Percentiles rank a stretch among this genome's conserved stretches.
phyloP scores from a whole-genome alignment of 371 early-diverging fungal species.

The Mortierella sp. region DNA sequence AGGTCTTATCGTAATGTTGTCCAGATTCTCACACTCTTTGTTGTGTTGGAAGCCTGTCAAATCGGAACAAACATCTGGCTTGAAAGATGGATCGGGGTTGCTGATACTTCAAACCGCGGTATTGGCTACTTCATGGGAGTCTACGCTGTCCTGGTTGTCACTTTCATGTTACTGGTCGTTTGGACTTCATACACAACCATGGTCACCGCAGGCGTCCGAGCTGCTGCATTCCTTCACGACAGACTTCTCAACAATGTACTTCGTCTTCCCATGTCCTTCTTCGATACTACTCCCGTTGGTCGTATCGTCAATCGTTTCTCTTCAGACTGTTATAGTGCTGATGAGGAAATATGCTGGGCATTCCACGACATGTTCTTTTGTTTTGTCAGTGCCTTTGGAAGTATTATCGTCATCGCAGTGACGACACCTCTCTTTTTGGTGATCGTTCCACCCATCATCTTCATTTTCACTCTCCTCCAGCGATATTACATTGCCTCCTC shows the following conservation, averaged over 20 bases:
- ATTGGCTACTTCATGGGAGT: conserved; percentile 43
- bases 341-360: conserved; percentile 64
- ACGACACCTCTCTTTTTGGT: conserved; percentile 59
- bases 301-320: conserved; percentile 89
- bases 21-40: conserved; percentile 58
- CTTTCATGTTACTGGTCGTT: conserved; percentile 18
- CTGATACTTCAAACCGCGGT: conserved; percentile 35
- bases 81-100: conserved; percentile 58
- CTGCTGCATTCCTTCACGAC: conserved; percentile 18
- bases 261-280: conserved; percentile 78
- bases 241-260: conserved; percentile 46
- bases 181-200: conserved; percentile 29
- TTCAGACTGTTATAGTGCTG: conserved; percentile 77
- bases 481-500: conserved; percentile 67
- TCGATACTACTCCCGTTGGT: conserved; percentile 82
- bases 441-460: conserved; percentile 61
- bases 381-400: conserved; percentile 45
- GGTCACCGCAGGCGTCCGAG: conserved; percentile 28
- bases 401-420: conserved; percentile 40
- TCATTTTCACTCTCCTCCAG: conserved; percentile 27
- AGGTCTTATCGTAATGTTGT: conserved; percentile 30
- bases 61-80: conserved; percentile 73
- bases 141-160: conserved; percentile 25
- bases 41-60: conserved; percentile 60
- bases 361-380: conserved; percentile 62